phyloP scores from a whole-genome alignment of 768 basidiomycete species.

The Gymnopilus junonius region DNA sequence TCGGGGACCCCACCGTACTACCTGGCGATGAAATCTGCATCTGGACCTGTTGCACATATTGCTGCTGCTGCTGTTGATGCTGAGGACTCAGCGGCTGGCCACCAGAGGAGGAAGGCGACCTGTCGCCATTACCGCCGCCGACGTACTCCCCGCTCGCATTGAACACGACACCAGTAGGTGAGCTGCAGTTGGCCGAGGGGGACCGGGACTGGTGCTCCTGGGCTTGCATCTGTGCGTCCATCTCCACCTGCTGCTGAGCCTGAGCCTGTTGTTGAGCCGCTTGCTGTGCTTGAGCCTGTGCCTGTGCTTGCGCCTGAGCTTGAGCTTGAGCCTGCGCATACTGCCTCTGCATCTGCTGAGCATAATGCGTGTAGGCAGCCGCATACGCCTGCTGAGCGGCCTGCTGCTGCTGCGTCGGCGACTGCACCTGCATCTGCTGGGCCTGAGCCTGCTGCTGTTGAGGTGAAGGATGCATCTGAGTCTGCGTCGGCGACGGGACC shows the following conservation, averaged over 20 bases:
- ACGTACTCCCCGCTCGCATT: constrained; percentile 8
- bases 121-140: not conserved
- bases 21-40: not conserved
- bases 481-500: not conserved
- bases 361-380: constrained; percentile 19
- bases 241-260: not conserved
- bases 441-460: not conserved
- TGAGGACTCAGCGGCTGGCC: not conserved
- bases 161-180: not conserved
- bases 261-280: not conserved
- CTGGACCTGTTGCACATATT: not conserved
- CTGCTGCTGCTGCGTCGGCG: not conserved
- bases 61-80: not conserved
- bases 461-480: not conserved
- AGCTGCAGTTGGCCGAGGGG: too few relatives aligned
- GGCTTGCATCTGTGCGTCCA: not conserved
- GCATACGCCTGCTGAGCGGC: constrained; percentile 12
- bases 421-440: not conserved
- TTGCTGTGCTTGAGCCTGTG: not conserved
- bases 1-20: not conserved
- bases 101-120: not conserved
- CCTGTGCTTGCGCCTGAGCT: constrained; percentile 8
- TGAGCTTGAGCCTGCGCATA: constrained; percentile 21
- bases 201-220: not conserved
- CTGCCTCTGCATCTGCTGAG: constrained; percentile 27